phyloP scores from a whole-genome alignment of 1,139 yeast genomes.

The Pichiaceae sp. region DNA sequence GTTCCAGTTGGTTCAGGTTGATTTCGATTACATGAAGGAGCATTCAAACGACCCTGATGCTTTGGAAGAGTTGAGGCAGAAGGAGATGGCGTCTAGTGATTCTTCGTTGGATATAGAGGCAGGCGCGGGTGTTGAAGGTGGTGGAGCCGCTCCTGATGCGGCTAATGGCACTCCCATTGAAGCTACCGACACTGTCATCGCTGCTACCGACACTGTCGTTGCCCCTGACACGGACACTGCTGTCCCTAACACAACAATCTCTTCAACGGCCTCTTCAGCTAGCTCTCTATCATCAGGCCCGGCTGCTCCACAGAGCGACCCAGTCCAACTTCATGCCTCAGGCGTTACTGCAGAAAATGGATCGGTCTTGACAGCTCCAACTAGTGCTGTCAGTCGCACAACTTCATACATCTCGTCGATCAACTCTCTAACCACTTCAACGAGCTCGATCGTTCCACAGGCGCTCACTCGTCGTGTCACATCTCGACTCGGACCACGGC shows the following conservation, averaged over 20 bases:
- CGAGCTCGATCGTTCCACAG: not conserved
- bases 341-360: not conserved
- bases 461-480: conserved; percentile 1
- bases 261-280: not conserved
- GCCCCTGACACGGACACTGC: not conserved
- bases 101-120: not conserved
- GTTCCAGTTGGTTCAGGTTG: conserved; percentile 60
- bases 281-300: not conserved
- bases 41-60: not conserved
- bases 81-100: conserved; percentile 4
- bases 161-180: not conserved
- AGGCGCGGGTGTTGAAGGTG: not conserved
- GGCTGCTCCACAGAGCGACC: not conserved
- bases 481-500: conserved; percentile 3
- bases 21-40: conserved; percentile 32
- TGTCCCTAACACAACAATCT: not conserved
- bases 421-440: not conserved
- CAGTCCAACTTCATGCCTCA: not conserved
- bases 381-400: not conserved
- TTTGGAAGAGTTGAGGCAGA: not conserved
- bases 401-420: not conserved
- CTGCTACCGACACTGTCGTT: not conserved
- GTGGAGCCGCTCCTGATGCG: not conserved
- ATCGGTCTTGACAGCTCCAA: not conserved
- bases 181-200: not conserved